Evolutionary conservation across 495 filamentous ascomycete species (phyloP).

Genomic region (Aspergillus saccharolyticus): DNA sequence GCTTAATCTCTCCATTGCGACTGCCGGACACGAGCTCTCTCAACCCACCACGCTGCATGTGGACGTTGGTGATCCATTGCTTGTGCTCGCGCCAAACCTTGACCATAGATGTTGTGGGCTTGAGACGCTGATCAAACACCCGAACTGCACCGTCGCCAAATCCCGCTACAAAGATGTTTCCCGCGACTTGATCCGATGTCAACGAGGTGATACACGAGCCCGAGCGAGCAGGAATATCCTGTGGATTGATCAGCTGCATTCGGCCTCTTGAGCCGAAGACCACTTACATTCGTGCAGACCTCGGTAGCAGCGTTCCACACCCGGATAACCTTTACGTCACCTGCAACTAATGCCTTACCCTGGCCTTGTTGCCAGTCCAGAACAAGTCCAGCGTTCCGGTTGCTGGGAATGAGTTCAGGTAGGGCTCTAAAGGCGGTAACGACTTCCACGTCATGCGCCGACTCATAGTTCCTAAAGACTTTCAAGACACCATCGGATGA

Average conservation of each 20-base stretch:
- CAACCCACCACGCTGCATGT: constrained; percentile 93
- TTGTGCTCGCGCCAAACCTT: constrained; percentile 94
- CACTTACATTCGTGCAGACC: constrained; percentile 70
- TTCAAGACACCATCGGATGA: constrained; percentile 91
- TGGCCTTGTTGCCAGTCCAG: constrained; percentile 99
- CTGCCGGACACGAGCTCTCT: constrained; percentile 84
- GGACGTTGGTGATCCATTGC: constrained; percentile 90
- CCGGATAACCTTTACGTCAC: constrained; percentile 90
- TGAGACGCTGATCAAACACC: constrained; percentile 84
- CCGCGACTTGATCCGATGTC: constrained; percentile 95
- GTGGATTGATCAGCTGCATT: constrained; percentile 7
- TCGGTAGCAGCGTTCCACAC: constrained; percentile 95
- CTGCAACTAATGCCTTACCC: constrained; percentile 87
- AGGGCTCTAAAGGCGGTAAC: constrained; percentile 87
- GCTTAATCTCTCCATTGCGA: constrained; percentile 82
- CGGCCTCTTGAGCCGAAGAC: not conserved
- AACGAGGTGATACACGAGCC: constrained; percentile 92
- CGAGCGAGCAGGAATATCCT: constrained; percentile 92
- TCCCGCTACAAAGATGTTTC: constrained; percentile 90
- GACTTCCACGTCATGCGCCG: constrained; percentile 67
- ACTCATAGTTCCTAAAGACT: constrained; percentile 85
- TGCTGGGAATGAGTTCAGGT: constrained; percentile 86
- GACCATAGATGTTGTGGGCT: constrained; percentile 80
- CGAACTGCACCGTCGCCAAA: constrained; percentile 96
- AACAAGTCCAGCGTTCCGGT: constrained; percentile 88